Evolutionary conservation across 768 basidiomycete genomes (phyloP).

Genomic region (Clitopilus hobsonii): DNA sequence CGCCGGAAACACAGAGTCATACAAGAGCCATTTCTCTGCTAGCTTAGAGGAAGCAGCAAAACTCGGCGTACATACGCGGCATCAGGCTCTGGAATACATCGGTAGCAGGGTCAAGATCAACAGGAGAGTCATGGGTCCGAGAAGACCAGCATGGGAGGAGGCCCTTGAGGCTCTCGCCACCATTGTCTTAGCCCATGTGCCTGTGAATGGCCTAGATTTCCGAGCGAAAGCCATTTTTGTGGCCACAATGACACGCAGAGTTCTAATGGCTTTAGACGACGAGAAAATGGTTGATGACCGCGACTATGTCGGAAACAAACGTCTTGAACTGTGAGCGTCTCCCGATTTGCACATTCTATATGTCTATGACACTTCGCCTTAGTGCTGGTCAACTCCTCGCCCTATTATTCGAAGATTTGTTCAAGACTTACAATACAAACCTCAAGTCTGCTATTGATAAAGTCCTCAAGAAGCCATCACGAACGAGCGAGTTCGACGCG

Average conservation of each 20-base stretch:
- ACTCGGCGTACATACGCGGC: conserved; percentile 84
- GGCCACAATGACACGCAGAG: conserved; percentile 94
- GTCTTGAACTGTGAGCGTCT: conserved; percentile 81
- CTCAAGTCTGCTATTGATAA: conserved; percentile 96
- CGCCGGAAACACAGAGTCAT: conserved; percentile 86
- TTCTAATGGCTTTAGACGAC: conserved; percentile 95
- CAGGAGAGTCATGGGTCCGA: conserved; percentile 71
- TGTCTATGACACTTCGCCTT: conserved; percentile 7
- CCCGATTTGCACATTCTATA: conserved; percentile 3
- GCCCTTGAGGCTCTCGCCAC: conserved; percentile 96
- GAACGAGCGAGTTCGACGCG: conserved; percentile 93
- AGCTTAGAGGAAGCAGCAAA: conserved; percentile 94
- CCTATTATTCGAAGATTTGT: conserved; percentile 94
- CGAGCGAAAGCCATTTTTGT: conserved; percentile 94
- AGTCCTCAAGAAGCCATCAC: conserved; percentile 91
- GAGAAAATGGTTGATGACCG: conserved; percentile 97
- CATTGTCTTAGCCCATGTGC: conserved; percentile 94
- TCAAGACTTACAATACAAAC: conserved; percentile 97
- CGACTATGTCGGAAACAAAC: conserved; percentile 99
- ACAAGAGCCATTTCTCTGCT: conserved; percentile 81
- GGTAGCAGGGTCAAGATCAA: conserved; percentile 91
- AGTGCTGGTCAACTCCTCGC: conserved; percentile 96
- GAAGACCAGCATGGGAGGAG: conserved; percentile 88
- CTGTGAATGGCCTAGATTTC: conserved; percentile 85
- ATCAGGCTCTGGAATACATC: conserved; percentile 94